Evolutionary conservation across 768 basidiomycete species (phyloP), one percentile per base, ranked within the genome.

Genomic region (Amanita thiersii): DNA sequence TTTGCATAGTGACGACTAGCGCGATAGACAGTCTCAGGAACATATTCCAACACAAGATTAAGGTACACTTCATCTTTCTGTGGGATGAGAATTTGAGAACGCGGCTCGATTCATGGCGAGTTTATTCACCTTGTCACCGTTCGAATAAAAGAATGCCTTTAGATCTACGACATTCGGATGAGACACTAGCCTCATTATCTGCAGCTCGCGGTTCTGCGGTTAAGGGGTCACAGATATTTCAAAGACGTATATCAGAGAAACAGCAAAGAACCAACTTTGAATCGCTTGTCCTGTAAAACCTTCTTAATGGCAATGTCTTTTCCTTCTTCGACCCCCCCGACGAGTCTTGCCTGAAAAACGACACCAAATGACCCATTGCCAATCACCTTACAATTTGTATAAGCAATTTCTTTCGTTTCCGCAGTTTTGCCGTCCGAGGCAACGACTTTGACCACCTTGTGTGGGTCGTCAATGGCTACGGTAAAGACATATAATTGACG

Each of bases 51-150:
- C 23, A 99, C 92, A 59, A 99, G 85, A 62, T 99, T 99, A 57
- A 99, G 86, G 69, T 96, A 99, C 40, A 99, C 91, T 73, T 99
- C 96, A 64, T 99, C 96, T 75, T 98, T 98, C 92, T 96, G 65
- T 42, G 34, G 42, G 21, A 40, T 35, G 32, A 25, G 17, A 33
- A 26, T 11, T 12, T 46, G 39, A 41, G 32, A 39, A n/a, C 14
- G 30, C 17, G 46, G 36, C 47, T 45, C 40, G 51, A 45, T 42
- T 34, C 26, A 43, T 23, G 34, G 39, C 44, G 37, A 47, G 38
- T 25, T 17, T 34, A 21, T 23, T 34, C 50, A 91, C 93, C 88
- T 98, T 99, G 72, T 99, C 96, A 36, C 96, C 96, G 53, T 93
- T 97, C 44, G 94, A 92, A 63, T 99, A 99, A 73, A 98, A 99